Base-by-base conservation (phyloP, 2,329 filamentous ascomycete species). In the Epichloe coenophiala region DNA sequence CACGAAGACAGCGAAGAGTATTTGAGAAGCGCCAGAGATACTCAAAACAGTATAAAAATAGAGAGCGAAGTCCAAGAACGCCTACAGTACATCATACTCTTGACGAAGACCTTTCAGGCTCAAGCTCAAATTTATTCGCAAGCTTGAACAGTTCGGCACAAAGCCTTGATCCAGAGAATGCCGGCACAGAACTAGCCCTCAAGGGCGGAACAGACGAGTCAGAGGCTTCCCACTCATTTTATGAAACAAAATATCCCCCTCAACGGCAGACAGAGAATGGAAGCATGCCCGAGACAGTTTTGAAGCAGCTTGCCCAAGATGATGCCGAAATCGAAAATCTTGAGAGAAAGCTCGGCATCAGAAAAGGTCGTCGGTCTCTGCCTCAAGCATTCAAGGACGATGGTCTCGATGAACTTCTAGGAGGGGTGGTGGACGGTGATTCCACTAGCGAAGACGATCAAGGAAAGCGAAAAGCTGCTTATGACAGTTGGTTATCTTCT, bases 281-380 rank as follows among this genome's bases (percentile, higher is more conserved):
- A 6, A 43, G 54, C 1, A 19, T 59, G 12, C 48, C 62, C 13
- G 57, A 55, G 35, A 48, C 54, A 2, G 47, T 56, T 56, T 19
- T 62, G 81, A n/a, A 79, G 75, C 60, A 76, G 57, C 70, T 96
- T 4, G 82, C 79, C 1, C 74, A 87, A 54, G 91, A 98, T 52
- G 89, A 97, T 60, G 86, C 82, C 2, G 88, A 95, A 58, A 97
- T 98, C 58, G 83, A 84, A 19, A 82, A 82, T 3, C 71, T 96
- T 35, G 93, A 98, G 69, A 89, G 84, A 65, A 94, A 87, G 61
- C 71, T 98, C 3, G 91, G 93, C 0, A 76, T 96, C 36, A 82
- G 76, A 56, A 87, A 83, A 61, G 80, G 81, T 23, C 84, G 84
- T 53, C 94, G 88, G 61, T 83, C 78, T 35, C 66, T 88, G 5